phyloP scores from a whole-genome alignment of 2,329 filamentous ascomycete genomes.

The Trichoderma sp. region DNA sequence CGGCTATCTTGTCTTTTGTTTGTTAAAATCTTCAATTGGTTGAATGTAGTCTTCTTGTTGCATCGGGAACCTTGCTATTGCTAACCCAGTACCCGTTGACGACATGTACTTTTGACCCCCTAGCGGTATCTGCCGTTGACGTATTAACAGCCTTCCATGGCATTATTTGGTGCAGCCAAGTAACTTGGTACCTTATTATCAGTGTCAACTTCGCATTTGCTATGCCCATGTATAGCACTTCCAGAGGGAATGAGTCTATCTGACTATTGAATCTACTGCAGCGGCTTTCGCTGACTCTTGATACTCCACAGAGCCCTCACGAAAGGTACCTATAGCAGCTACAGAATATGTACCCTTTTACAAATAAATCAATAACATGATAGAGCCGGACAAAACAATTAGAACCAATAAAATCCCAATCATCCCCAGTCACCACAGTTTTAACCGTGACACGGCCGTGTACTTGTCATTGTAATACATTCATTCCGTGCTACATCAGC shows the following conservation, averaged over 20 bases:
- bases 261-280: not conserved
- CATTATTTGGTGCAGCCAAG: not conserved
- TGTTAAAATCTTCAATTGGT: not conserved
- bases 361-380: too few relatives aligned
- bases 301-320: not conserved
- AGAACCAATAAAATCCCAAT: too few relatives aligned
- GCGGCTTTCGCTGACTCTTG: not conserved
- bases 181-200: not conserved
- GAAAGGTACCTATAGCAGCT: too few relatives aligned
- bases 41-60: not conserved
- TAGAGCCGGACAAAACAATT: too few relatives aligned
- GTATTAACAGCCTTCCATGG: not conserved
- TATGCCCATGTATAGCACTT: not conserved
- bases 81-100: not conserved
- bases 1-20: not conserved
- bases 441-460: not conserved
- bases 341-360: too few relatives aligned
- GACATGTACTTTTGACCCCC: not conserved
- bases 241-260: not conserved
- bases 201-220: not conserved
- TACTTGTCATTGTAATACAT: not conserved
- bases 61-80: not conserved
- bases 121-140: not conserved
- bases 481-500: slow-evolving; percentile 3
- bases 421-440: not conserved